Evolutionary conservation across 2,329 filamentous ascomycete species (phyloP).

Genomic region (Westerdykella aurantiaca): DNA sequence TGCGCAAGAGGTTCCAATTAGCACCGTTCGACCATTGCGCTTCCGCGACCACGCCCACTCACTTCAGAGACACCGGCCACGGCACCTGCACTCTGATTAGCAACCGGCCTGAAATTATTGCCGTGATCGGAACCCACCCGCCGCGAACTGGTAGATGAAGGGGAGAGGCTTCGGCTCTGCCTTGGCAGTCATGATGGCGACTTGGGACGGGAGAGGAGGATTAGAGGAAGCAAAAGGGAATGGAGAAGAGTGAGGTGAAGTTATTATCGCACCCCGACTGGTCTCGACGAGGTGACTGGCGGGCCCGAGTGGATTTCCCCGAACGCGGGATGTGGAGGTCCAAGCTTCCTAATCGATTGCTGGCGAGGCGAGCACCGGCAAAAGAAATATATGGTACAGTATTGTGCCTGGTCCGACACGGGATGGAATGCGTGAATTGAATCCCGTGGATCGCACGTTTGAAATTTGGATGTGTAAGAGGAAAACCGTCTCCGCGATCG

Average conservation of each 20-base stretch:
- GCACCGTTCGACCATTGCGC: slow-evolving; percentile 13
- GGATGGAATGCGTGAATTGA: too few species aligned
- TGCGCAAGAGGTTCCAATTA: slow-evolving; percentile 39
- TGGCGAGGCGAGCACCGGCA: neutral
- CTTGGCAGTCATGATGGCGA: slow-evolving; percentile 12
- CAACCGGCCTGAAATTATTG: slow-evolving; percentile 22
- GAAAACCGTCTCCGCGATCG: too few species aligned
- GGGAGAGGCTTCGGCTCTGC: slow-evolving; percentile 66
- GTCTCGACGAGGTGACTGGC: slow-evolving; percentile 1
- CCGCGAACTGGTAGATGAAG: slow-evolving; percentile 91
- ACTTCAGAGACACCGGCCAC: slow-evolving; percentile 98
- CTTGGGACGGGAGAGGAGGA: slow-evolving; percentile 3
- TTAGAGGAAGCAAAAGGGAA: slow-evolving; percentile 4
- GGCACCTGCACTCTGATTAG: slow-evolving; percentile 56
- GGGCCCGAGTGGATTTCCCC: slow-evolving; percentile 5
- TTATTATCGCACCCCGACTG: neutral
- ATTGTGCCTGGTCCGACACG: neutral
- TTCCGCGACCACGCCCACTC: slow-evolving; percentile 37
- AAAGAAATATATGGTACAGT: neutral
- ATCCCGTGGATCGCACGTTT: too few species aligned
- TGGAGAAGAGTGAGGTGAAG: slow-evolving; percentile 10
- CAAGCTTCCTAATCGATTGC: slow-evolving; percentile 18
- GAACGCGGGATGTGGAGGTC: slow-evolving; percentile 21
- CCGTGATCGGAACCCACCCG: slow-evolving; percentile 54
- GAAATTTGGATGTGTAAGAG: too few species aligned